Evolutionary conservation across 2,329 filamentous ascomycete genomes (phyloP).

Genomic region (Calonectria crousiana): DNA sequence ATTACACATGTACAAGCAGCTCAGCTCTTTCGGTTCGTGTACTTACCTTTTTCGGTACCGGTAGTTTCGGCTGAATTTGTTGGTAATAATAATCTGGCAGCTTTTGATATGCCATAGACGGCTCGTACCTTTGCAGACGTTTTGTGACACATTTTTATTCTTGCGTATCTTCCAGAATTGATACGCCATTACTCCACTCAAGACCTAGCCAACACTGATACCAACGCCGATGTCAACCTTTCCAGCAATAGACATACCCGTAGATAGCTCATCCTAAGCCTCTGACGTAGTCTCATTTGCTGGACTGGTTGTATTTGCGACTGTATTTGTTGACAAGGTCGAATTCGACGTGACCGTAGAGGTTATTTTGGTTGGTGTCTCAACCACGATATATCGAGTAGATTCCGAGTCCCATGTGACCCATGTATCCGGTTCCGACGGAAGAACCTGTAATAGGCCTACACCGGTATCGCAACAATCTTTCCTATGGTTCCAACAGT

Average conservation of each 20-base stretch:
- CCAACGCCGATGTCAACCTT: conserved; percentile 33
- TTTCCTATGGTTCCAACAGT: conserved; percentile 41
- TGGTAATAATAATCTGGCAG: not conserved
- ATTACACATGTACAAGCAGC: not conserved
- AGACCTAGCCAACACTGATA: conserved; percentile 5
- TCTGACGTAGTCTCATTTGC: not conserved
- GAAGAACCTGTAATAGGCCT: conserved; percentile 41
- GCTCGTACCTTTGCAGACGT: not conserved
- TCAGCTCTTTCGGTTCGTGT: not conserved
- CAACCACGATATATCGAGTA: conserved; percentile 32
- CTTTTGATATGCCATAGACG: not conserved
- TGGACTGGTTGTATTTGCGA: not conserved
- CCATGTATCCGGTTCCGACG: conserved; percentile 35
- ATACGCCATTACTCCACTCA: conserved; percentile 15
- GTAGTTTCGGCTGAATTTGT: not conserved
- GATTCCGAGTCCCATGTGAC: conserved; percentile 35
- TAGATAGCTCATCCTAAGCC: not conserved
- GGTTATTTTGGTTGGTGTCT: conserved; percentile 23
- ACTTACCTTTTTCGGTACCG: not conserved
- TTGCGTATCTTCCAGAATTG: conserved; percentile 32
- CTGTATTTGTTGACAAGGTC: not conserved
- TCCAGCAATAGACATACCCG: conserved; percentile 14
- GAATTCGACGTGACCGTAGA: conserved; percentile 1
- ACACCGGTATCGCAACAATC: conserved; percentile 42
- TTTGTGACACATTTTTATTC: conserved; percentile 10